Conservation (phyloP, 106 monocot species). For the Vanilla planifolia region DNA sequence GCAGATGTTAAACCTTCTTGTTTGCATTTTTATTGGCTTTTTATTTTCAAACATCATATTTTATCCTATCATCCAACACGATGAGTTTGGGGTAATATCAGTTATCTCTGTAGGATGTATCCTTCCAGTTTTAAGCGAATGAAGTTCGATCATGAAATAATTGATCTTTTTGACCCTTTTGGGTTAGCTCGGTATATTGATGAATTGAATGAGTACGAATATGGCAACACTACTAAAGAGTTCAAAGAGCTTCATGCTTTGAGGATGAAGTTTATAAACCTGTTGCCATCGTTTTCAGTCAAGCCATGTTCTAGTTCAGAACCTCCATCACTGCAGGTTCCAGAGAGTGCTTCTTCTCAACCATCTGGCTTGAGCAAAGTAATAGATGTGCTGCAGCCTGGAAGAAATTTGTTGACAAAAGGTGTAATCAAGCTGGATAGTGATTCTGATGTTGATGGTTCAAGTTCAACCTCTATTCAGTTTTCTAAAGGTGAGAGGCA, state of each 20-base stretch:
- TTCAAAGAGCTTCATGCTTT: constrained; percentile 7
- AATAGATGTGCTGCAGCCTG: not conserved
- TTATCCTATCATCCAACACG: too few species aligned
- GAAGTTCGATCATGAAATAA: not conserved
- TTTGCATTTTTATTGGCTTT: too few species aligned
- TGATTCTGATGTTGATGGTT: constrained; percentile 10
- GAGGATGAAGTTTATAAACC: constrained; percentile 8
- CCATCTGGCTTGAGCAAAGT: constrained; percentile 2
- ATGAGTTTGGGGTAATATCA: not conserved
- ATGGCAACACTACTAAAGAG: constrained; percentile 5
- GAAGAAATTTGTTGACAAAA: too few species aligned
- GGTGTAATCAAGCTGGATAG: constrained; percentile 5
- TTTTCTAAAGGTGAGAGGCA: constrained; percentile 4
- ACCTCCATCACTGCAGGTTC: not conserved
- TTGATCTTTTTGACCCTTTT: constrained; percentile 5
- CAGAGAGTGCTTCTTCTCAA: not conserved
- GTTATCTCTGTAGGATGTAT: constrained; percentile 8
- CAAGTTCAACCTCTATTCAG: not conserved
- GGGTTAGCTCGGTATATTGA: constrained; percentile 6
- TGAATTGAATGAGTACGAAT: constrained; percentile 6
- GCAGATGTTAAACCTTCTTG: too few species aligned
- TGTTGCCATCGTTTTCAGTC: not conserved
- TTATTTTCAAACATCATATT: too few species aligned
- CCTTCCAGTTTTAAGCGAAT: constrained; percentile 7
- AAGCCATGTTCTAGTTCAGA: constrained; percentile 6